These are phyloP conservation scores for Jatropha curcas DNA, from an alignment of 345 rosid species.

Conservation along the genomic window DNA sequence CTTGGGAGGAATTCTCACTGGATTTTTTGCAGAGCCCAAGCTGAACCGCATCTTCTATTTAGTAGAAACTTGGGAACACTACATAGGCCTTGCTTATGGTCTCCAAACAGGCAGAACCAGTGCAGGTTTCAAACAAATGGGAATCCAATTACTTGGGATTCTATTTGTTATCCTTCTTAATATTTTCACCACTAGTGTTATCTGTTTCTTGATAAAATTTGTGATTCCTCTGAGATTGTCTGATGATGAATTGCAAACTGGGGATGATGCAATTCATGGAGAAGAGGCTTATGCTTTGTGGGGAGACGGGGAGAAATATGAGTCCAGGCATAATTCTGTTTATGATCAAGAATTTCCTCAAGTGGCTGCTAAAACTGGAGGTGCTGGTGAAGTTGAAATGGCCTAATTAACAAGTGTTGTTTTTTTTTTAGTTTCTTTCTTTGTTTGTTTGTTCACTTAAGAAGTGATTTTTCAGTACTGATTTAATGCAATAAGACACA, in stretches of 20 bases:
- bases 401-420: conserved; percentile 33
- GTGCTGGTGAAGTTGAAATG: conserved; percentile 48
- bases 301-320: conserved; percentile 73
- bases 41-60: conserved; percentile 53
- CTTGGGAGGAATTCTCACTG: conserved; percentile 62
- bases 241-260: conserved; percentile 53
- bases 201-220: conserved; percentile 43
- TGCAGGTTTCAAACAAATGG: conserved; percentile 59
- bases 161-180: conserved; percentile 40
- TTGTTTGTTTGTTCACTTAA: background rate
- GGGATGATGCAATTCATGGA: conserved; percentile 68
- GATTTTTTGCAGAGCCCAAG: conserved; percentile 65
- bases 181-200: conserved; percentile 37
- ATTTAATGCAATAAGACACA: conserved; percentile 10
- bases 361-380: conserved; percentile 24
- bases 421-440: background rate
- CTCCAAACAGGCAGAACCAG: conserved; percentile 23
- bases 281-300: conserved; percentile 70
- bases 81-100: conserved; percentile 55
- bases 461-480: background rate
- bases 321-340: conserved; percentile 45
- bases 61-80: conserved; percentile 39
- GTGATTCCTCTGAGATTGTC: conserved; percentile 52
- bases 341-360: conserved; percentile 42
- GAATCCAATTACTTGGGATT: conserved; percentile 55